A percentile compares a stretch with the other conserved stretches of the same genome.
Evolutionary conservation across 495 filamentous ascomycete genomes (phyloP).

Genomic region (Neurospora pannonica): DNA sequence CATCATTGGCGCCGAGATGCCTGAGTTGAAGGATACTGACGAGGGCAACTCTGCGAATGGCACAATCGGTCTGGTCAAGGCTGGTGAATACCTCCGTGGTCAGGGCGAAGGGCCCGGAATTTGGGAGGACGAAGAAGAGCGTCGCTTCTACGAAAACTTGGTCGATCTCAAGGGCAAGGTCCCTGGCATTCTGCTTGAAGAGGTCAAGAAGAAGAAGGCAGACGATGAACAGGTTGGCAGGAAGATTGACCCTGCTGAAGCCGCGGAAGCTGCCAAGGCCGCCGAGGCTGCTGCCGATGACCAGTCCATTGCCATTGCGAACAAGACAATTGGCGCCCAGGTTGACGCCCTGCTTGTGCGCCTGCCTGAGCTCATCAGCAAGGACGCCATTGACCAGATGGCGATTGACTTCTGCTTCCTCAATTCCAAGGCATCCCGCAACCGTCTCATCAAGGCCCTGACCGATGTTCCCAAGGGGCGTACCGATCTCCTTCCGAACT

Average conservation of each 20-base stretch:
- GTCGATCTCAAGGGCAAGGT: constrained; percentile 94
- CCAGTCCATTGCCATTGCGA: constrained; percentile 85
- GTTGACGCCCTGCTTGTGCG: constrained; percentile 85
- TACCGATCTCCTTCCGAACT: constrained; percentile 81
- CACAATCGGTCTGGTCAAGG: constrained; percentile 85
- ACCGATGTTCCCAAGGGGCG: constrained; percentile 93
- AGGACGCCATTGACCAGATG: constrained; percentile 83
- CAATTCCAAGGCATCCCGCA: constrained; percentile 95
- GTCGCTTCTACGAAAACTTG: constrained; percentile 94
- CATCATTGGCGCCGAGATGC: constrained; percentile 86
- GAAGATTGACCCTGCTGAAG: constrained; percentile 38
- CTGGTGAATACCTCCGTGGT: constrained; percentile 83
- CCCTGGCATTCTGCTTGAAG: constrained; percentile 83
- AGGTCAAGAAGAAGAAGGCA: constrained; percentile 92
- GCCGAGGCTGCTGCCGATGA: constrained; percentile 54
- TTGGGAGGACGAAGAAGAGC: constrained; percentile 98
- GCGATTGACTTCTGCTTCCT: constrained; percentile 96
- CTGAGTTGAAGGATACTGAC: constrained; percentile 77
- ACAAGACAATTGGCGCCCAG: constrained; percentile 94
- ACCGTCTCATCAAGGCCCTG: constrained; percentile 83
- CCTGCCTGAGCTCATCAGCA: constrained; percentile 80
- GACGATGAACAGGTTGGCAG: constrained; percentile 58
- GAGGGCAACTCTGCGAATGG: constrained; percentile 55
- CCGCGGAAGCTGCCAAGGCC: constrained; percentile 42
- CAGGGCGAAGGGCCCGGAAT: constrained; percentile 91